Evolutionary conservation across 306 rosid species (phyloP).

Genomic region (Quillaja saponaria): DNA sequence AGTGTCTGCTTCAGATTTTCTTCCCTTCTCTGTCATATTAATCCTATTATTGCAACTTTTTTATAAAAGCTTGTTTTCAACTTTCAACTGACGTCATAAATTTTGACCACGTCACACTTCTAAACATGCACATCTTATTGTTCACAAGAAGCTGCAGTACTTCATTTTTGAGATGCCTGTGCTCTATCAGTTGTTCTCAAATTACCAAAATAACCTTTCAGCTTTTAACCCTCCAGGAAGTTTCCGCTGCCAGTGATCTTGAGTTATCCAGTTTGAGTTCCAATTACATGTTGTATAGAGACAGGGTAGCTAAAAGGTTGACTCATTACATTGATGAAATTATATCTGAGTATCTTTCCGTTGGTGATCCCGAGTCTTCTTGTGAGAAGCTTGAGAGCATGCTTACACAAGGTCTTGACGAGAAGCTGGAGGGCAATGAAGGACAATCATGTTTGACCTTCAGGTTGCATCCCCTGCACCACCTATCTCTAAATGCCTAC

Average conservation of each 20-base stretch:
- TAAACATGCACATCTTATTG: too few relatives aligned
- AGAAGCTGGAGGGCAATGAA: slow-evolving; percentile 34
- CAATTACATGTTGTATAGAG: slow-evolving; percentile 25
- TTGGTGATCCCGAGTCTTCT: slow-evolving; percentile 55
- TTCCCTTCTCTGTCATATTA: too few relatives aligned
- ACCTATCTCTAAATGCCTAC: slow-evolving; percentile 62
- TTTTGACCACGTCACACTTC: too few relatives aligned
- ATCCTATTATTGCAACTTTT: too few relatives aligned
- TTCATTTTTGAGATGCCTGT: neutral
- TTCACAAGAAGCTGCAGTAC: too few relatives aligned
- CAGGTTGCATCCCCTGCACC: slow-evolving; percentile 62
- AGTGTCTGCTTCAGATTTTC: too few relatives aligned
- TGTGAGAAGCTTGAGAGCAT: slow-evolving; percentile 58
- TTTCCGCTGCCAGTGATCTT: slow-evolving; percentile 33
- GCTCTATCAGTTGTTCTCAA: too few relatives aligned
- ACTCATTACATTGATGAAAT: slow-evolving; percentile 45
- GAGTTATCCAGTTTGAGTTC: slow-evolving; percentile 36
- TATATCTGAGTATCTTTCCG: slow-evolving; percentile 55
- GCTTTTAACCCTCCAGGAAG: slow-evolving; percentile 68
- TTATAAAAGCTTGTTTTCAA: too few relatives aligned
- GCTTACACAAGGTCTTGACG: slow-evolving; percentile 46
- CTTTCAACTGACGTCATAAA: too few relatives aligned
- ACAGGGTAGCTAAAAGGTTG: slow-evolving; percentile 43
- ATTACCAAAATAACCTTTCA: too few relatives aligned
- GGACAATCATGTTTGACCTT: slow-evolving; percentile 36